Evolutionary conservation across 2,329 filamentous ascomycete species (phyloP), one percentile per base, ranked within the genome.

Genomic region (Aspergillus sclerotialis): DNA sequence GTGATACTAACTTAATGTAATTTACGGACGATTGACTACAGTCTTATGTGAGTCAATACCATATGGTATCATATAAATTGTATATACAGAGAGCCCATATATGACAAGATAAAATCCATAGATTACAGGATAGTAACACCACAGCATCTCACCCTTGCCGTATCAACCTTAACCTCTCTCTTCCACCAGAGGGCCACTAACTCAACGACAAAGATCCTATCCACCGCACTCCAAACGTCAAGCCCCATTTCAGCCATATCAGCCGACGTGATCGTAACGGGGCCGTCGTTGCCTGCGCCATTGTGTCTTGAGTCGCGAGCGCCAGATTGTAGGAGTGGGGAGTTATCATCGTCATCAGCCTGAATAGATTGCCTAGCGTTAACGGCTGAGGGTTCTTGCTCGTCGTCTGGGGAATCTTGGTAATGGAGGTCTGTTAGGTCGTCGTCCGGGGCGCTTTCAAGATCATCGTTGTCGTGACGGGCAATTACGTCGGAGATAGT

Each of bases 201-300:
- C 37, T 69, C 63, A 39, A 65, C 56, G 9, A 68, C 61, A 38
- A 70, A 70, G 13, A 59, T 40, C 17, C 64, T 58, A 40, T 70
- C 68, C 4, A 64, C 56, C 11, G 56, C 58, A 36, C 67, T 70
- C 68, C 68, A 70, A 11, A 64, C 55, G 41, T 71, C 68, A 11
- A 71, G 58, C 3, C 68, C 67, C 67, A 71, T 70, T 25, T 63
- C 53, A 11, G 52, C 50, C 55, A 71, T 65, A 41, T 70, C 67
- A 13, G 65, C 61, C 13, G 59, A 54, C 1, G 54, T 64, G 18
- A 69, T 60, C 1, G 51, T 55, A 12, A 68, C 50, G 3, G 53
- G 44, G 3, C 53, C 51, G 14, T 51, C 40, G 3, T 48, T 26
- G 16, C 16, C 32, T 7, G 32, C 27, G 4, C 31, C 30, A 13